Evolutionary conservation across 768 basidiomycete species (phyloP).

Genomic region (Lentinus tigrinus): DNA sequence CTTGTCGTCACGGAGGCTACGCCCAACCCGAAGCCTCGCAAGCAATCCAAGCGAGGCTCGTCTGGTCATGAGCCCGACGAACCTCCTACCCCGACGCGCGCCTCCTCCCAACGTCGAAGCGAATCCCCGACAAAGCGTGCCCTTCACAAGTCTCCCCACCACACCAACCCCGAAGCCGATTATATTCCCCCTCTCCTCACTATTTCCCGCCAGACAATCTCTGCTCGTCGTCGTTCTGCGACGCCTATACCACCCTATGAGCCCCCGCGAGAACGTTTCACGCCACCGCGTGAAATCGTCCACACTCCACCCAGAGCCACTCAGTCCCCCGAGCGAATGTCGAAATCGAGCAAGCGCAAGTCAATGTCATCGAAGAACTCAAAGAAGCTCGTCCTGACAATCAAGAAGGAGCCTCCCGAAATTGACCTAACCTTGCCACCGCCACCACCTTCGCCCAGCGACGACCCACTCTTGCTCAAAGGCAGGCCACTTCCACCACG

Average conservation of each 20-base stretch:
- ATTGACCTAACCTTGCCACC: conserved; percentile 57
- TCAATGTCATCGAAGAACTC: conserved; percentile 23
- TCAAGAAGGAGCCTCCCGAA: conserved; percentile 67
- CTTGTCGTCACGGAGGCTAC: conserved; percentile 39
- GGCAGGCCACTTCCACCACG: conserved; percentile 37
- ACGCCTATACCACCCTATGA: conserved; percentile 63
- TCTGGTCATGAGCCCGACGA: conserved; percentile 24
- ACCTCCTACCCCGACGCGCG: conserved; percentile 24
- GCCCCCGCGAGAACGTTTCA: conserved; percentile 66
- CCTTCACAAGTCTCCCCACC: conserved; percentile 41
- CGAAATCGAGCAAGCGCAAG: conserved; percentile 42
- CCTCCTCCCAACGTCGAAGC: conserved; percentile 20
- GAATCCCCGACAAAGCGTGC: conserved; percentile 29
- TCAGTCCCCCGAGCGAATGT: conserved; percentile 21
- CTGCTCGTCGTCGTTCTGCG: conserved; percentile 39
- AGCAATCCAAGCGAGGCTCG: conserved; percentile 35
- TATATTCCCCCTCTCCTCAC: conserved; percentile 39
- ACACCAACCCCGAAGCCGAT: conserved; percentile 49
- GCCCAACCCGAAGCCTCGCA: conserved; percentile 64
- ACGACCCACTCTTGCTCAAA: conserved; percentile 67
- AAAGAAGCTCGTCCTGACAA: conserved; percentile 25
- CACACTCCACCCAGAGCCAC: conserved; percentile 36
- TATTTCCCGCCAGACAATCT: conserved; percentile 21
- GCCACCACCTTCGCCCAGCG: conserved; percentile 72
- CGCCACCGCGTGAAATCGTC: conserved; percentile 64